phyloP scores from a whole-genome alignment of 139 green algal species.

The Coccomyxa sp. region DNA sequence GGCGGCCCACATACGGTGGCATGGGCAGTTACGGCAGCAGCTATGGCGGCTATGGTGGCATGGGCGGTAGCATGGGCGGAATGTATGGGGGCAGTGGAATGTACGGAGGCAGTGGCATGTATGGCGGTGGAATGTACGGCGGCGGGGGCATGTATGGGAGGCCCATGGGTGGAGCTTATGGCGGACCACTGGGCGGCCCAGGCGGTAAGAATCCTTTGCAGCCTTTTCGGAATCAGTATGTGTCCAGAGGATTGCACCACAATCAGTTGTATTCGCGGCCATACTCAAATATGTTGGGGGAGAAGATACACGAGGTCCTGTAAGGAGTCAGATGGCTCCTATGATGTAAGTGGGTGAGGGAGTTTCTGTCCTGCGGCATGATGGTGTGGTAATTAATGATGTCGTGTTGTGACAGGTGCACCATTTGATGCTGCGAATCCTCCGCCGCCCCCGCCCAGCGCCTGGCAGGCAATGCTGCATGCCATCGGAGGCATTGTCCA shows the following conservation, averaged over 20 bases:
- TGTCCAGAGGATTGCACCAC: too few relatives aligned
- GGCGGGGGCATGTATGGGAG: constrained; percentile 26
- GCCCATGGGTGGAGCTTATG: constrained; percentile 10
- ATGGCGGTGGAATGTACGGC: constrained; percentile 12
- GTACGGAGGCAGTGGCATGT: background rate
- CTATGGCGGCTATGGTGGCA: constrained; percentile 23
- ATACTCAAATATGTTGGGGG: too few relatives aligned
- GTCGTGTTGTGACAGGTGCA: background rate
- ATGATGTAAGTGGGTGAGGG: too few relatives aligned
- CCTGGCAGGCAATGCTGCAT: constrained; percentile 75
- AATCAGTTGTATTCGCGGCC: too few relatives aligned
- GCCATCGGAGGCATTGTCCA: constrained; percentile 77
- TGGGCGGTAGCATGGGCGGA: constrained; percentile 1
- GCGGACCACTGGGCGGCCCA: constrained; percentile 7
- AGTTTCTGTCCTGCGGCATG: background rate
- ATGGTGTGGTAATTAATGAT: background rate
- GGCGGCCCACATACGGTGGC: constrained; percentile 16
- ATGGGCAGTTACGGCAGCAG: constrained; percentile 32
- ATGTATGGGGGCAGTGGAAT: constrained; percentile 24
- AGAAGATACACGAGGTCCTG: too few relatives aligned
- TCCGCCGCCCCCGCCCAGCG: constrained; percentile 32
- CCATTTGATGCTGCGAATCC: constrained; percentile 36
- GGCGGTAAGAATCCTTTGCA: too few relatives aligned
- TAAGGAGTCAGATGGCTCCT: too few relatives aligned
- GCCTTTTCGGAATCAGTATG: too few relatives aligned